These are phyloP conservation scores for Blastocystis sp. DNA, from an alignment of 352 stramenopile genomes.

Conservation along the genomic window DNA sequence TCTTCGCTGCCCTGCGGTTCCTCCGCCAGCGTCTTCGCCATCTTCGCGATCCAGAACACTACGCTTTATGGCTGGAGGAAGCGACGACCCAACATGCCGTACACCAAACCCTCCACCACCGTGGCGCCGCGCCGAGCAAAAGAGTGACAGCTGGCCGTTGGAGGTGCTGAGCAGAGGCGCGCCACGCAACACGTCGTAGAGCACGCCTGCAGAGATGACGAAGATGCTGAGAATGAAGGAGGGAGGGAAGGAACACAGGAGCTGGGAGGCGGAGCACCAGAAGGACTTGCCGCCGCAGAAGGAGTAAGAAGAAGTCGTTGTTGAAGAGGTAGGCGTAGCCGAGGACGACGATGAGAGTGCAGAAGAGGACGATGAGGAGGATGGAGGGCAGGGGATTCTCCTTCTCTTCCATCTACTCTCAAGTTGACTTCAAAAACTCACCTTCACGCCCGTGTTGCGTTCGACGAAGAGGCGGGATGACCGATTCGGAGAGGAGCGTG, in stretches of 20 bases:
- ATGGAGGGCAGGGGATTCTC: neutral
- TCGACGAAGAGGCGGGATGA: neutral
- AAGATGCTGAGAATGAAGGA: neutral
- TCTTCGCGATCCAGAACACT: too few species aligned
- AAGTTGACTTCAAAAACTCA: neutral
- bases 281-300: neutral
- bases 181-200: slow-evolving; percentile 26
- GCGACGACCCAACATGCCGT: neutral
- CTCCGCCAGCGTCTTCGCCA: too few species aligned
- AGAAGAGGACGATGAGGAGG: neutral
- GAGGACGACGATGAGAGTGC: neutral
- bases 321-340: slow-evolving; percentile 29
- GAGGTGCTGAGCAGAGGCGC: neutral
- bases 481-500: neutral
- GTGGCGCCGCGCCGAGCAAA: slow-evolving; percentile 6
- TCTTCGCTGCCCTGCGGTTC: too few species aligned
- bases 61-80: neutral
- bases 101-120: neutral
- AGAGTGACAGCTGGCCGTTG: neutral
- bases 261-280: neutral
- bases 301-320: slow-evolving; percentile 4
- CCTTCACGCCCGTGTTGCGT: neutral
- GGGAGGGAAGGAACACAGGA: neutral
- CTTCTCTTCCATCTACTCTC: neutral
- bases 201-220: neutral